phyloP scores from a whole-genome alignment of 805 yeast genomes.

The Ogataea angusta region DNA sequence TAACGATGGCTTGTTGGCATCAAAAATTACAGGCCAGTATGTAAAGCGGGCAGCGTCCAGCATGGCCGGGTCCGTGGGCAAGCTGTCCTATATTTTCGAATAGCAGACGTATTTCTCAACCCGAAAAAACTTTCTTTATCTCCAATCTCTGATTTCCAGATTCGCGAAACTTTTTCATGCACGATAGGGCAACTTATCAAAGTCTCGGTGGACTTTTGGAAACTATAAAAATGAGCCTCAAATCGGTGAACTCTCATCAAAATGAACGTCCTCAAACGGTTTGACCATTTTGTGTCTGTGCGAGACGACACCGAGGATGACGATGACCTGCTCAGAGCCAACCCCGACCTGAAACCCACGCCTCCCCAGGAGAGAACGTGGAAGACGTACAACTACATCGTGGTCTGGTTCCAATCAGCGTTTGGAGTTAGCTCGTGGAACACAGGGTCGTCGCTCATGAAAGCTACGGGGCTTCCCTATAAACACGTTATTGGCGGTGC shows the following conservation, averaged over 20 bases:
- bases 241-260: background rate
- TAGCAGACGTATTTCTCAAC: background rate
- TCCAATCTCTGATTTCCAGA: background rate
- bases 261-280: slow-evolving; percentile 28
- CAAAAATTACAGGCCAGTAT: slow-evolving; percentile 25
- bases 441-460: slow-evolving; percentile 28
- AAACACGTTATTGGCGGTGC: slow-evolving; percentile 19
- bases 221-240: too few relatives aligned
- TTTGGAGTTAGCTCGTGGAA: slow-evolving; percentile 32
- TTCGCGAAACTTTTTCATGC: background rate
- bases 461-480: slow-evolving; percentile 22
- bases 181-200: background rate
- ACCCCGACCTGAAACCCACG: slow-evolving; percentile 39
- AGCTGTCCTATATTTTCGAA: slow-evolving; percentile 24
- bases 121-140: background rate
- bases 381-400: slow-evolving; percentile 27
- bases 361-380: slow-evolving; percentile 36
- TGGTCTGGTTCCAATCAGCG: slow-evolving; percentile 26
- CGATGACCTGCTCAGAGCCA: slow-evolving; percentile 25
- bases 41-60: slow-evolving; percentile 28
- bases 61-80: slow-evolving; percentile 22
- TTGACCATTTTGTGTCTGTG: slow-evolving; percentile 21
- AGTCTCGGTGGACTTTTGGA: too few relatives aligned
- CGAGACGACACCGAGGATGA: slow-evolving; percentile 26
- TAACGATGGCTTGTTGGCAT: slow-evolving; percentile 15